Percentiles rank a stretch among this genome's conserved stretches.
These are phyloP conservation scores for Plantago ovata DNA, from an alignment of 257 asterid genomes.

Conservation along the genomic window DNA sequence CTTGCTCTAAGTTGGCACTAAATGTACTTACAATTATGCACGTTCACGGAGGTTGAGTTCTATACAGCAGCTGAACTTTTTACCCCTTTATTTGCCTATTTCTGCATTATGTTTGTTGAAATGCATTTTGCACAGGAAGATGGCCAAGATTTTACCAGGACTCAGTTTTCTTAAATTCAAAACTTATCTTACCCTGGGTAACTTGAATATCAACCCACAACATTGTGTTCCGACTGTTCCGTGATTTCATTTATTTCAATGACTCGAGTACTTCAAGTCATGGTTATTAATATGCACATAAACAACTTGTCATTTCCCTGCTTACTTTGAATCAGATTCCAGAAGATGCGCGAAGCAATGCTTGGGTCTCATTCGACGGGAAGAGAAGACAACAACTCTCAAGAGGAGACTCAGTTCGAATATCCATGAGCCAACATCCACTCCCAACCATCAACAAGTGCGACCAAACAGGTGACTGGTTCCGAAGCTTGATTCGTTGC, in stretches of 20 bases:
- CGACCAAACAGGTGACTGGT: slow-evolving; percentile 98
- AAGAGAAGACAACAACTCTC: slow-evolving; percentile 96
- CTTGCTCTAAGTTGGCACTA: too few species aligned
- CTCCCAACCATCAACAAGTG: slow-evolving; percentile 90
- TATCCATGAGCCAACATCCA: slow-evolving; percentile 95
- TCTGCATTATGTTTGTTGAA: too few species aligned
- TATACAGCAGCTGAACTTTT: too few species aligned
- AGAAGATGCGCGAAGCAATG: slow-evolving; percentile 87
- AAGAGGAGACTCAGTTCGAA: slow-evolving; percentile 82
- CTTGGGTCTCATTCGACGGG: slow-evolving; percentile 98
- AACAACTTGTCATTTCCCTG: background rate
- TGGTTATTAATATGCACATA: background rate
- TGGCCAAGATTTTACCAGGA: background rate
- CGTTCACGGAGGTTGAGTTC: too few species aligned
- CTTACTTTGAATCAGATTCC: slow-evolving; percentile 53
- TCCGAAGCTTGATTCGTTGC: slow-evolving; percentile 93
- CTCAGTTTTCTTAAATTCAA: background rate
- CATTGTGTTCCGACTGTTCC: background rate
- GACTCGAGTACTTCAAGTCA: too few species aligned
- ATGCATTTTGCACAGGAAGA: too few species aligned
- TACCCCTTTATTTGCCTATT: too few species aligned
- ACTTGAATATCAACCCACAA: background rate
- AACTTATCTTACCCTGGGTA: background rate
- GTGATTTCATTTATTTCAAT: too few species aligned
- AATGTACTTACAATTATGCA: too few species aligned